Evolutionary conservation across 345 rosid species (phyloP), one percentile per base, ranked within the genome.

Genomic region (Firmiana major): DNA sequence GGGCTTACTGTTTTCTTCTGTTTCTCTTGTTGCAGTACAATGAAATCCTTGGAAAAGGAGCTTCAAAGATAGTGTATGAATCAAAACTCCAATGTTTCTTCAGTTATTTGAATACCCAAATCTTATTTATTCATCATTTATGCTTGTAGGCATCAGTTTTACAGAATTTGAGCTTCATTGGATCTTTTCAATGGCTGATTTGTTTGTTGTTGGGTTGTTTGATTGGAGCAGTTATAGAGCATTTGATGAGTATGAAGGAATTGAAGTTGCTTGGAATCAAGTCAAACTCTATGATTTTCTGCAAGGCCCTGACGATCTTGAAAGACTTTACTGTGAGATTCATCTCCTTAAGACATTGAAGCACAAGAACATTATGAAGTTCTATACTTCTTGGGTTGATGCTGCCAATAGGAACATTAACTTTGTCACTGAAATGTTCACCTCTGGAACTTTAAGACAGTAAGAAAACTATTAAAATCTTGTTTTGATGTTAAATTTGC

Each of bases 201-300:
- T 78, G 67, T 78, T 9, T 17, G 51, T 80, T 59, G 64, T 28
- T 74, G 77, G 63, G 34, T 68, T 58, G 36, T n/a, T 79, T 69
- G 68, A 43, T 84, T 85, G 78, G 40, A 71, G 79, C 91, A 96
- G 99, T 69, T 96, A 96, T 51, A 89, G 90, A 83, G 99, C 91
- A 78, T 92, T 93, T 86, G 98, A 93, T 85, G 97, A 96, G 86
- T 96, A 90, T 75, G 89, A 88, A 68, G 98, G 98, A 72, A 91
- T 91, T 82, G 98, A 96, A 80, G 97, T 96, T 82, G 99, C 99
- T 79, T 96, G 99, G 99, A 96, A 96, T 80, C 99, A 93, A 81
- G 97, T 96, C 83, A 96, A 92, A 88, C 94, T 96, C 71, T 87
- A 89, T 77, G 97, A 93, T 86, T 93, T 93, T 88, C 66, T 93